These are phyloP conservation scores for Geotrichum siamense DNA, from an alignment of 1,139 yeast species.

Conservation along the genomic window DNA sequence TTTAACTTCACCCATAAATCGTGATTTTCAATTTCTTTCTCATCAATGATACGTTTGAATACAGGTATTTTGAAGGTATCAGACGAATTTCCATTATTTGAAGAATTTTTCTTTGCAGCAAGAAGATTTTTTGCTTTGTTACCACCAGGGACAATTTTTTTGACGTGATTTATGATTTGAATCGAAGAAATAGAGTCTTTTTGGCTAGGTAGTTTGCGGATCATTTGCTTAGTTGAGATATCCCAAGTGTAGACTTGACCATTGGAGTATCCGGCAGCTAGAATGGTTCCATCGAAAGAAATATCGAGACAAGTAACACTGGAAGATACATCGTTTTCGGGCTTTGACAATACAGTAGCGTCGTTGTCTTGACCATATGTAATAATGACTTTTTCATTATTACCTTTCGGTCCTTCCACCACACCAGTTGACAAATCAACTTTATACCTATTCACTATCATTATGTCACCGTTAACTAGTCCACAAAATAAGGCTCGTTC, in stretches of 20 bases:
- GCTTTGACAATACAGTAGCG: constrained; percentile 19
- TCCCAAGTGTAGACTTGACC: constrained; percentile 71
- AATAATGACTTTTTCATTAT: constrained; percentile 38
- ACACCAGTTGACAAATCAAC: constrained; percentile 43
- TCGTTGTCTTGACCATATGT: constrained; percentile 19
- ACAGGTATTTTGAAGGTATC: constrained; percentile 23
- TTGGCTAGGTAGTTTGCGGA: constrained; percentile 55
- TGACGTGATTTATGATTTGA: constrained; percentile 10
- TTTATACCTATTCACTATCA: constrained; percentile 51
- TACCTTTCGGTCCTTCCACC: constrained; percentile 51
- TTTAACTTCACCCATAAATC: constrained; percentile 25
- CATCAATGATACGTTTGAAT: constrained; percentile 26
- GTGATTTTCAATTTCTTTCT: constrained; percentile 21
- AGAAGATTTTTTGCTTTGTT: constrained; percentile 4
- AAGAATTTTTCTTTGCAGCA: constrained; percentile 4
- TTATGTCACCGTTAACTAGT: constrained; percentile 52
- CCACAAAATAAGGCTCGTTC: constrained; percentile 73
- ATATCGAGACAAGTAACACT: constrained; percentile 49
- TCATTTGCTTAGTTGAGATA: constrained; percentile 67
- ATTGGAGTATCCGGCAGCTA: constrained; percentile 64
- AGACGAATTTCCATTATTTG: neutral
- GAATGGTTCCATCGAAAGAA: constrained; percentile 67
- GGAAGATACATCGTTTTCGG: constrained; percentile 24
- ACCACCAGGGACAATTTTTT: constrained; percentile 2
- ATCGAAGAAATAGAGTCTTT: constrained; percentile 22